Percentiles rank a stretch among this genome's conserved stretches.
Conservation (phyloP, 306 rosid species). For the Trifolium pratense region DNA sequence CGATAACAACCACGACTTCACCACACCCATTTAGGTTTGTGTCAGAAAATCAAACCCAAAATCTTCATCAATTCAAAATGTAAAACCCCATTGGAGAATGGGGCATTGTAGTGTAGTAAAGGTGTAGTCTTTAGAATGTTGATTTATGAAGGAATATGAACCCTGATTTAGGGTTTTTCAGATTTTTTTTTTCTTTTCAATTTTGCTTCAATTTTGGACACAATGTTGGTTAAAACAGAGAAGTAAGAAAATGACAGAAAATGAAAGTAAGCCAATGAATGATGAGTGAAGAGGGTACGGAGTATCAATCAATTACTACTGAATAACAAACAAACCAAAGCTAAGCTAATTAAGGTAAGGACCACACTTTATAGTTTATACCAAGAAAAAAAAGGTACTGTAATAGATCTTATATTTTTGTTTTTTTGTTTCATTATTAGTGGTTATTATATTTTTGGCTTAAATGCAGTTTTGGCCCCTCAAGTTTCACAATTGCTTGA, state of each 20-base stretch:
- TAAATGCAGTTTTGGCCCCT: no score
- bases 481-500: no score
- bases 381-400: no score
- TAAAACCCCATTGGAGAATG: slow-evolving; percentile 7
- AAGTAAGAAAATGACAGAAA: not conserved
- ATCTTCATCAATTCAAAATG: slow-evolving; percentile 31
- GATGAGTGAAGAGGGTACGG: not conserved
- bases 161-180: slow-evolving; percentile 49
- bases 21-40: slow-evolving; percentile 40
- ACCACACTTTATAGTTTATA: no score
- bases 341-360: not conserved
- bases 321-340: not conserved
- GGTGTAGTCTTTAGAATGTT: not conserved
- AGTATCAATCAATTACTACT: no score
- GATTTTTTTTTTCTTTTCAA: not conserved
- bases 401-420: not conserved
- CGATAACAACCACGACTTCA: slow-evolving; percentile 31
- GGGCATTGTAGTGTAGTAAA: not conserved
- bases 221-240: slow-evolving; percentile 1
- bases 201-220: no score
- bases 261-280: not conserved
- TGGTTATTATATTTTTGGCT: no score
- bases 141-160: slow-evolving; percentile 17
- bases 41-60: slow-evolving; percentile 29
- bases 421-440: no score